Conservation (phyloP, 1,139 yeast species). For the Pichia sp. region DNA sequence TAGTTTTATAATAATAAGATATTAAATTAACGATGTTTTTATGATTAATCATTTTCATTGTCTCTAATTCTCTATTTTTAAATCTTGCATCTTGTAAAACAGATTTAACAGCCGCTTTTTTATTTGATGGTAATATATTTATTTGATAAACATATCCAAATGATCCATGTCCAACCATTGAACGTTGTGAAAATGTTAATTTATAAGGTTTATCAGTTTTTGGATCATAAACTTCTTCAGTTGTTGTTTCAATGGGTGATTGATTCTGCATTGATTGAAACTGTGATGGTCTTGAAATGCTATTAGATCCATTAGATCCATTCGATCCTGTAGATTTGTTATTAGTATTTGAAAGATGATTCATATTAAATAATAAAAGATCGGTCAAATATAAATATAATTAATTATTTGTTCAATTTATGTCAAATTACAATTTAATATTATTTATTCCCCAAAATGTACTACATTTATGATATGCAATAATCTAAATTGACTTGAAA, state of each 20-base stretch:
- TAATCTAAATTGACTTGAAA: too few species aligned
- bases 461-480: too few species aligned
- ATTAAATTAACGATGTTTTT: conserved; percentile 82
- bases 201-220: conserved; percentile 58
- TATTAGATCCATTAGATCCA: too few species aligned
- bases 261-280: neutral
- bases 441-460: too few species aligned
- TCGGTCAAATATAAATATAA: too few species aligned
- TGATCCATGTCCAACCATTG: conserved; percentile 95
- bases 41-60: conserved; percentile 81
- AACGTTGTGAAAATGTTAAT: conserved; percentile 58
- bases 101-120: conserved; percentile 84
- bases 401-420: too few species aligned
- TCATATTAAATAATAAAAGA: too few species aligned
- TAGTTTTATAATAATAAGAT: conserved; percentile 76
- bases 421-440: too few species aligned
- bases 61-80: conserved; percentile 93
- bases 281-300: too few species aligned
- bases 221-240: conserved; percentile 71
- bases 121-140: conserved; percentile 65
- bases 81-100: conserved; percentile 92
- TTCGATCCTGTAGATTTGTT: too few species aligned
- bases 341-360: too few species aligned
- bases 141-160: conserved; percentile 96
- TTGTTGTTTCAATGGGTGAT: conserved; percentile 17